Percentiles rank a stretch among this genome's conserved stretches.
phyloP scores from a whole-genome alignment of 176 grass and related monocot species.

The Aegilops sharonensis region DNA sequence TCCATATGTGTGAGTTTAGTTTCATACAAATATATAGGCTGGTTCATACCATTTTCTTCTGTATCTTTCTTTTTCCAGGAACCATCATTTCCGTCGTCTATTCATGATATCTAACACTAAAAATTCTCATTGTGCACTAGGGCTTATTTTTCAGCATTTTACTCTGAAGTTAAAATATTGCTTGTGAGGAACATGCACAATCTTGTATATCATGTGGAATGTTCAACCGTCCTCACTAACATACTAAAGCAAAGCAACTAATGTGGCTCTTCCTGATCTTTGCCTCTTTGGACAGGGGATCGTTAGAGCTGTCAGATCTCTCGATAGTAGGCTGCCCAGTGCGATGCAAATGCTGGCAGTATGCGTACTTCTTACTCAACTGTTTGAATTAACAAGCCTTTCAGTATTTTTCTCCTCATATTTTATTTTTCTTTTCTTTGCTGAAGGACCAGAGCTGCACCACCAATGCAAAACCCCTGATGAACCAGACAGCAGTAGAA shows the following conservation, averaged over 20 bases:
- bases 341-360: slow-evolving; percentile 43
- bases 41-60: neutral
- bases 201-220: neutral
- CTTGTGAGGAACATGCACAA: neutral
- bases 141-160: slow-evolving; percentile 19
- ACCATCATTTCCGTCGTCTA: neutral
- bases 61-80: neutral
- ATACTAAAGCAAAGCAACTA: slow-evolving; percentile 7
- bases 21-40: slow-evolving; percentile 16
- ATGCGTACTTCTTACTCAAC: slow-evolving; percentile 28
- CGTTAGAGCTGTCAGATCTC: slow-evolving; percentile 45
- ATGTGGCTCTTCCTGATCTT: neutral
- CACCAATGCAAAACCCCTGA: neutral
- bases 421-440: neutral
- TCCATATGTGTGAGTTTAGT: slow-evolving; percentile 6
- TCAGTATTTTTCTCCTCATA: slow-evolving; percentile 17
- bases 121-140: neutral
- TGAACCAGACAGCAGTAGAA: slow-evolving; percentile 31
- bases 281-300: slow-evolving; percentile 43
- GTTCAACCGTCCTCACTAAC: neutral
- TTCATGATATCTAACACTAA: neutral
- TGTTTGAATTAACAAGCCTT: slow-evolving; percentile 2
- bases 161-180: neutral
- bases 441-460: slow-evolving; percentile 35
- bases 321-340: slow-evolving; percentile 37